Percentiles rank a stretch among this genome's conserved stretches.
Evolutionary conservation across 2,329 filamentous ascomycete genomes (phyloP).

Genomic region (Dothistroma septosporum): DNA sequence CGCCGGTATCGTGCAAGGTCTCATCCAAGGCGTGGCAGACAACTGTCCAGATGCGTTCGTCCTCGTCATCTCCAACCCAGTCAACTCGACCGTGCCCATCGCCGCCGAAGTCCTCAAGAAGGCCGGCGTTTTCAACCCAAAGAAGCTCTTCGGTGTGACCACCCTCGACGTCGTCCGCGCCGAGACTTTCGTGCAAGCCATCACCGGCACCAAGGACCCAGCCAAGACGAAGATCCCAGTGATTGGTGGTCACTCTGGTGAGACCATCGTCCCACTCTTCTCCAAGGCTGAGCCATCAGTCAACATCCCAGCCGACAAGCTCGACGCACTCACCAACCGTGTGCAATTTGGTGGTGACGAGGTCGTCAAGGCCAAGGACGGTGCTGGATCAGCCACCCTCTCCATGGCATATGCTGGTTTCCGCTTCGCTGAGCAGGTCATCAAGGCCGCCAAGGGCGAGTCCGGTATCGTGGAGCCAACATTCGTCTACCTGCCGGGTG

Average conservation of each 20-base stretch:
- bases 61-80: constrained; percentile 97
- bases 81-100: constrained; percentile 98
- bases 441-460: constrained; percentile 83
- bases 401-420: constrained; percentile 96
- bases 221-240: constrained; percentile 83
- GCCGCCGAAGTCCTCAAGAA: constrained; percentile 94
- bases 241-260: constrained; percentile 93
- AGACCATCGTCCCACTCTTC: constrained; percentile 97
- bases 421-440: constrained; percentile 91
- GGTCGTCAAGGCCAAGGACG: constrained; percentile 92
- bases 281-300: constrained; percentile 80
- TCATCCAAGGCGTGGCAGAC: constrained; percentile 84
- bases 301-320: constrained; percentile 81
- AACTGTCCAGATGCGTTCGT: constrained; percentile 89
- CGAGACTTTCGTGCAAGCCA: constrained; percentile 89
- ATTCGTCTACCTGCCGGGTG: constrained; percentile 89
- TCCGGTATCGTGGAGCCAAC: constrained; percentile 91
- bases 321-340: constrained; percentile 84
- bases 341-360: constrained; percentile 98
- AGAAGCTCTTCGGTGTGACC: constrained; percentile 96
- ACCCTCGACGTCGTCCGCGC: constrained; percentile 97
- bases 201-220: constrained; percentile 76
- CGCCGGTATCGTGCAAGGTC: constrained; percentile 91
- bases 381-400: constrained; percentile 81
- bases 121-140: constrained; percentile 87